phyloP scores from a whole-genome alignment of 169 alveolate genomes.

The Babesia microti region DNA sequence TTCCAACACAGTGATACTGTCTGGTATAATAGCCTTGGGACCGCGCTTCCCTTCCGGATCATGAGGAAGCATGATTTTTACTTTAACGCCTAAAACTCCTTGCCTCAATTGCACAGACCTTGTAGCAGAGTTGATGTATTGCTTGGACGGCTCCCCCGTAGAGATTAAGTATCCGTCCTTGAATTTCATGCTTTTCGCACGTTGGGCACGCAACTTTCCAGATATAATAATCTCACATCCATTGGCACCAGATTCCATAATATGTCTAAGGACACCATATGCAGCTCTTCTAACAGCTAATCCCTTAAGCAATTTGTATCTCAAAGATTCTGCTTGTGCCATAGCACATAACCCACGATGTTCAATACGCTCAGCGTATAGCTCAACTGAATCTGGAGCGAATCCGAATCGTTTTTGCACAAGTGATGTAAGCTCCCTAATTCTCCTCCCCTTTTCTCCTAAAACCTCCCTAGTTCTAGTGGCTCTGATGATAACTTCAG shows the following conservation, averaged over 20 bases:
- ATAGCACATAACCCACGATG: constrained; percentile 95
- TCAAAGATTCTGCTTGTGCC: constrained; percentile 98
- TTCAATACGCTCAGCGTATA: constrained; percentile 90
- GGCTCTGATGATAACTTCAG: constrained; percentile 94
- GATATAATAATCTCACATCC: constrained; percentile 98
- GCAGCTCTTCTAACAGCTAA: constrained; percentile 99
- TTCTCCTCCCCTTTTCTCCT: constrained; percentile 94
- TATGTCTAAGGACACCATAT: constrained; percentile 90
- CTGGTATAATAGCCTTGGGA: constrained; percentile 89
- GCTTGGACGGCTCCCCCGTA: constrained; percentile 96
- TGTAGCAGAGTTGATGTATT: constrained; percentile 92
- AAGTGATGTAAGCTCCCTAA: constrained; percentile 92
- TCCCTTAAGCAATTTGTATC: constrained; percentile 92
- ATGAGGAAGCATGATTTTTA: constrained; percentile 92
- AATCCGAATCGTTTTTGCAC: constrained; percentile 96
- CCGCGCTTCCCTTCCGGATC: constrained; percentile 95
- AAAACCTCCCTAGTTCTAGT: constrained; percentile 93
- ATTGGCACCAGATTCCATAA: constrained; percentile 96
- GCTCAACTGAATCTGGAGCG: constrained; percentile 89
- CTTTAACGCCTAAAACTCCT: constrained; percentile 89
- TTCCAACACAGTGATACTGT: constrained; percentile 89
- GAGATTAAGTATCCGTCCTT: constrained; percentile 95
- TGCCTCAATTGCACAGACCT: constrained; percentile 97
- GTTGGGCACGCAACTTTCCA: constrained; percentile 99
- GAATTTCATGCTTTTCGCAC: constrained; percentile 99